Evolutionary conservation across 1,284 basidiomycete species (phyloP), one percentile per base, ranked within the genome.

Genomic region (Boletus mariae): DNA sequence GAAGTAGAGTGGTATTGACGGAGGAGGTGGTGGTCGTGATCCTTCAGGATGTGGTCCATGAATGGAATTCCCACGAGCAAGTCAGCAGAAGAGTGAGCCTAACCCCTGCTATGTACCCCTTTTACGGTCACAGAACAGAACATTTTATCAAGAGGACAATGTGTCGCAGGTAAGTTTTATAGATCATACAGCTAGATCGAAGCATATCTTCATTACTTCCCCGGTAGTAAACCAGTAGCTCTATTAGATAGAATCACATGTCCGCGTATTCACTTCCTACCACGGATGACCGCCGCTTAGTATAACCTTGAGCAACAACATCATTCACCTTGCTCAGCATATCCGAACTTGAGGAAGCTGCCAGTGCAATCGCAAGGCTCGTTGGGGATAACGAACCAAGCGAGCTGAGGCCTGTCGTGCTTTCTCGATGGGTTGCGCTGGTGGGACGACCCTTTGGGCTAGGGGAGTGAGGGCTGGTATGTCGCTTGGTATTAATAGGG

Each of bases 381-480:
- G 62, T 65, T 8, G 60, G 60, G 2, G 68, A 68, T 17, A 66
- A 41, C 25, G 67, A 58, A 1, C 53, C 58, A 2, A 65, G 51
- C 5, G 57, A 55, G 49, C 32, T 55, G 7, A 60, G 15, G 10
- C 52, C 54, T 11, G 34, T 44, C 43, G 49, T 43, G 9, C 49
- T 52, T 5, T 62, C 61, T 17, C 23, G 54, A 7, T 28, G 46
- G 5, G 31, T 38, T 5, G 34, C 47, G 20, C 44, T 51, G 12
- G 52, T 57, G 23, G 53, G 20, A 44, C 13, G 45, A 9, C 52
- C 50, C 47, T 60, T 58, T 5, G 38, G 51, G 9, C 10, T n/a
- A 0, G 54, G 65, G 15, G 61, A 64, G 3, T 51, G 52, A 1
- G 57, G 49, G 1, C 46, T 35, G 17, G 42, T 15, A 6, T 31